Evolutionary conservation across 305 asterid genomes (phyloP), one percentile per base, ranked within the genome.

Genomic region (Caryopteris hybrid): DNA sequence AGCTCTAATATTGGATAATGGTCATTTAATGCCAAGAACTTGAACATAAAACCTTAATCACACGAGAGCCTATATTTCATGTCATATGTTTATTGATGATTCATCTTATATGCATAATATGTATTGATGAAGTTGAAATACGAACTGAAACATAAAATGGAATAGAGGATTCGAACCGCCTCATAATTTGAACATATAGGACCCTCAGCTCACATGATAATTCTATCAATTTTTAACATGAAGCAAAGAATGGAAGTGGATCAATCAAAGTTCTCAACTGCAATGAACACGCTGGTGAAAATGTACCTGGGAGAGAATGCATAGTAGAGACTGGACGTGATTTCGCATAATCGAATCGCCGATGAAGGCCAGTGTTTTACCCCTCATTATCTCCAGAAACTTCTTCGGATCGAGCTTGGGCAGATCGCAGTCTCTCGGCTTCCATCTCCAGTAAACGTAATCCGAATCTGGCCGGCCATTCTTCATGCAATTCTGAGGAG

Each of bases 281-380:
- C 42, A 55, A 55, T 14, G 33, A 56, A 31, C 25, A 27, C 8
- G 2, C 2, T n/a, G 36, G 54, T 25, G 25, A 64, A 33, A 22
- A 68, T 22, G 54, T 74, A 89, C 98, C 98, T 83, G 91, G 2
- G 98, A 92, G 61, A 92, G 92, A 73, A 78, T 72, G 79, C 98
- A 92, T 72, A 89, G 82, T 85, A 92, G 76, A 1, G 96, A 89
- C 48, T 92, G 98, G 7, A 80, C 82, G 2, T 92, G 97, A 70
- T 92, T 92, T 17, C 96, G 96, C 91, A 90, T 87, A 6, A 92
- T 89, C 2, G 98, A 92, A 80, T 89, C 98, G 14, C 98, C 98
- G 20, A 92, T 82, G 41, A 89, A 83, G 23, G 96, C 94, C 38
- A 87, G 64, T 3, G 96, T 83, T 71, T 85, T 88, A 51, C 66